Base-by-base conservation (phyloP, 225 moss, liverwort and hornwort species). In the Takakia lepidozioides region DNA sequence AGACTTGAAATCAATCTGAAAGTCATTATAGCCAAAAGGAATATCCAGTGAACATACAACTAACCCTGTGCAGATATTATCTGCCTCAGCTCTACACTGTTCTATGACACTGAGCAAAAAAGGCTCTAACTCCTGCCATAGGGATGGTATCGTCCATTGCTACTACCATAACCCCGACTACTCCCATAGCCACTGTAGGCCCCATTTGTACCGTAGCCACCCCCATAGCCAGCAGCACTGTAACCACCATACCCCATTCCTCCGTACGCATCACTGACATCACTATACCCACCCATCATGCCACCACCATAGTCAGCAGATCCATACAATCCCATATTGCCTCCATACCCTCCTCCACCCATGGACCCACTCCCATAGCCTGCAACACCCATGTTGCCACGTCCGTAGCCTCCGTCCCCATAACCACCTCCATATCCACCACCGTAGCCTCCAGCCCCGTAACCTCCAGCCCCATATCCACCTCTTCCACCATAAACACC, bases 81-180 rank as follows among this genome's bases (percentile, higher is more conserved):
- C n/a, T n/a, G n/a, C n/a, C n/a, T n/a, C n/a, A n/a, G 59, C 43
- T 58, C 58, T 69, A 59, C 59, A 52, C 52, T 56, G 55, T 65
- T 53, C 71, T 66, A 62, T 28, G 58, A 49, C 65, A 62, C 66
- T 56, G 11, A 48, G 32, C 16, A 48, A 17, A 20, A 0, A 32
- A 43, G 49, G 70, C 19, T 48, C 79, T 91, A 98, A 59, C 71
- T 89, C 65, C 98, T 91, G 51, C 98, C 98, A 30, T 98, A 98
- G 0, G 91, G 98, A 54, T 98, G 98, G 22, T 98, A 98, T 62
- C 98, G 91, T 27, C 98, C 91, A 41, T 98, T 91, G 56, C 87
- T 98, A 50, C 85, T 78, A 3, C 84, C 68, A 32, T 88, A 85
- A 3, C 90, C 95, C 4, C 95, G 81, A 63, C 78, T 87, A 50